Percentiles rank a stretch among this genome's conserved stretches.
phyloP scores from a whole-genome alignment of 2,329 filamentous ascomycete genomes.

The Albifimbria verrucaria region DNA sequence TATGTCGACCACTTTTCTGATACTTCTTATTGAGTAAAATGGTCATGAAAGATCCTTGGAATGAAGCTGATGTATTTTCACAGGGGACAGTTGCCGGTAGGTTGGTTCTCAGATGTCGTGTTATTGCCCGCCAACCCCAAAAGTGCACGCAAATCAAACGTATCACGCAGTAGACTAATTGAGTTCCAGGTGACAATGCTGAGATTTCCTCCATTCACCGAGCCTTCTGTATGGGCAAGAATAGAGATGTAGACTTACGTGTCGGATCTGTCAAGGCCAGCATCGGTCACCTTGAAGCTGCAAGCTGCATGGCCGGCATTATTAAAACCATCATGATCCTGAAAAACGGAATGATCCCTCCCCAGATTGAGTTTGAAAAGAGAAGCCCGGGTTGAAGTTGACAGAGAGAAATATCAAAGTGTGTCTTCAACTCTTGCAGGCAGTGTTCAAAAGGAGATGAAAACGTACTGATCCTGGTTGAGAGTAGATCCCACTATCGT shows the following conservation, averaged over 20 bases:
- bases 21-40: too few species aligned
- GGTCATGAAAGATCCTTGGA: too few species aligned
- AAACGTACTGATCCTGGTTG: not conserved
- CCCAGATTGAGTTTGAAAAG: slow-evolving; percentile 43
- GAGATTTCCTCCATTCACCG: slow-evolving; percentile 43
- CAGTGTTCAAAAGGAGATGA: not conserved
- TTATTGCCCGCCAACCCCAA: too few species aligned
- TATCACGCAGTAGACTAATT: not conserved
- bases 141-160: too few species aligned
- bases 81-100: too few species aligned
- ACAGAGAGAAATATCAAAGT: not conserved
- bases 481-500: not conserved
- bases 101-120: too few species aligned
- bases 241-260: slow-evolving; percentile 17
- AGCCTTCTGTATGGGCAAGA: slow-evolving; percentile 26
- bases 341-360: slow-evolving; percentile 41
- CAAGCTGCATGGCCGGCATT: slow-evolving; percentile 42
- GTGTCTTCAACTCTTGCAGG: not conserved
- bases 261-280: slow-evolving; percentile 44
- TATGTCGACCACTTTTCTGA: not conserved
- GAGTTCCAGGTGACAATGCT: slow-evolving; percentile 42
- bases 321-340: slow-evolving; percentile 46
- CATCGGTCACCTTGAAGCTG: slow-evolving; percentile 46
- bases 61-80: too few species aligned
- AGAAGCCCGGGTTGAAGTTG: slow-evolving; percentile 36